Evolutionary conservation across 495 filamentous ascomycete genomes (phyloP).

Genomic region (Aspergillus panamensis): DNA sequence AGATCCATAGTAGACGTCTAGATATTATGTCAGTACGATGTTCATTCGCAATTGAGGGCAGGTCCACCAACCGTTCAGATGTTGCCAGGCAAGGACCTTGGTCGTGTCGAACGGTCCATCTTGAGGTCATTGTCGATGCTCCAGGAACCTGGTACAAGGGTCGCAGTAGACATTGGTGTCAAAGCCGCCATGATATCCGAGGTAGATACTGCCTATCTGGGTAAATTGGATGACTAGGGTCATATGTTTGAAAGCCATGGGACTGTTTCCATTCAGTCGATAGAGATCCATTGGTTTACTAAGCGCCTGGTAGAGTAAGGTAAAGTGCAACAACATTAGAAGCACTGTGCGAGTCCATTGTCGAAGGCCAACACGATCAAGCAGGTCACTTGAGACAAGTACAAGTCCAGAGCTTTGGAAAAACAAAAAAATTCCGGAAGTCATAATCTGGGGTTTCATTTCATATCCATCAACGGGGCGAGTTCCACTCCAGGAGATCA

Average conservation of each 20-base stretch:
- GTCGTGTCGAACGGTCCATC: constrained; percentile 10
- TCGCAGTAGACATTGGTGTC: background rate
- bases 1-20: constrained; percentile 25
- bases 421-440: constrained; percentile 4
- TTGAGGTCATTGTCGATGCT: background rate
- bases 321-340: constrained; percentile 19
- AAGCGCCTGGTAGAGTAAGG: constrained; percentile 1
- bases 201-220: no score
- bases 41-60: background rate
- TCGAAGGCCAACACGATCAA: background rate
- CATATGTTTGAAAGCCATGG: background rate
- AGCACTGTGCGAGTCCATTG: constrained; percentile 9
- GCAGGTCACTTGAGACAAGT: background rate
- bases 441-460: background rate
- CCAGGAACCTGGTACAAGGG: background rate
- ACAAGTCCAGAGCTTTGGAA: constrained; percentile 1
- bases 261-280: constrained; percentile 15
- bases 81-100: background rate
- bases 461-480: background rate
- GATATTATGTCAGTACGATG: constrained; percentile 13
- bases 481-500: constrained; percentile 8
- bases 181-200: background rate
- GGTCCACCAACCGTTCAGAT: background rate
- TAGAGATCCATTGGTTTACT: constrained; percentile 8
- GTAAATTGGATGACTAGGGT: no score